Evolutionary conservation across 2,329 filamentous ascomycete genomes (phyloP), one percentile per base, ranked within the genome.

Genomic region (Colletotrichum nymphaeae): DNA sequence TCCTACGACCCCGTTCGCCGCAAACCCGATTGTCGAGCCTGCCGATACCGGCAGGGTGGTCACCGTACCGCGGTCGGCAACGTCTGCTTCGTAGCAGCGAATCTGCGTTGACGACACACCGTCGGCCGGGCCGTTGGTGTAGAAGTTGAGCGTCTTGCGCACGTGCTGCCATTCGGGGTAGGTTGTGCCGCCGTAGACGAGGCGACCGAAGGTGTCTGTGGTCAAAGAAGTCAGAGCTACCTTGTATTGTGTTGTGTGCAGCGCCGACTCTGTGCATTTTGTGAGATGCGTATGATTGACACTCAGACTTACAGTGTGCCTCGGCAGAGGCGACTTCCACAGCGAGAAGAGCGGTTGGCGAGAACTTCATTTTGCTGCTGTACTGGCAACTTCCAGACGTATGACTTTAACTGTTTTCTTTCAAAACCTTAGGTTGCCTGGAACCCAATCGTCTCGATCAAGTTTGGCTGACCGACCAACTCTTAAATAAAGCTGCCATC

Each of bases 91-190:
- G 73, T 78, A 82, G 76, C 81, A 82, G n/a, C 79, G 79, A 78
- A 82, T 81, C 62, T 79, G 78, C 8, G 76, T 63, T 52, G 77
- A 79, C 32, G 74, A 79, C 6, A 82, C 80, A 28, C 79, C 78
- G 19, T 80, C 80, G 6, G 82, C 76, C 55, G 67, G 79, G n/a
- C 74, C 75, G 57, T 81, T 81, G 63, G 69, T 73, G 63, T 81
- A 80, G 72, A 79, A 81, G 76, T 82, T 82, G 72, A 80, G 79
- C 22, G 80, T 82, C 71, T 80, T 79, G 37, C 81, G 77, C 56
- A 82, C 76, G 26, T 77, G 72, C 22, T 75, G 78, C 81, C 81
- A 82, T 64, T 82, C 79, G 19, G 68, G 69, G 42, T 72, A 72
- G 9, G 69, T 69, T 9, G 58, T 72, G 37, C 69, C 69, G 19